phyloP scores from a whole-genome alignment of 371 early-diverging fungal species.

The Batrachochytrium dendrobatidis region DNA sequence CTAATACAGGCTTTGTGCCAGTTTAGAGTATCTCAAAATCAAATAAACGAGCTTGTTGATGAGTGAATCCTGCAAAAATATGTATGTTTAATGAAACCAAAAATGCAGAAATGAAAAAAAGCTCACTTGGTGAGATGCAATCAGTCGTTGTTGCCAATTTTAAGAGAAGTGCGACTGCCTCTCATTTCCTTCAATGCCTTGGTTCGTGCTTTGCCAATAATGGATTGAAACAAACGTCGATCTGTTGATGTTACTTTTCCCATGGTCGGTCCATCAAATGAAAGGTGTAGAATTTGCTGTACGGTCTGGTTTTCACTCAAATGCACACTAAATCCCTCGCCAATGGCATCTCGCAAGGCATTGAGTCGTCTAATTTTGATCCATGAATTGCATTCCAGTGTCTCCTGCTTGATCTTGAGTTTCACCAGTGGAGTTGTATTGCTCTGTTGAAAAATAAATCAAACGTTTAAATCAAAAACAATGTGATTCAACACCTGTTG shows the following conservation, averaged over 20 bases:
- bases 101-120: neutral
- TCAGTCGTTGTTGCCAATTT: neutral
- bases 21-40: no score
- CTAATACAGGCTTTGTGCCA: neutral
- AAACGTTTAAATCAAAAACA: no score
- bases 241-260: constrained; percentile 8
- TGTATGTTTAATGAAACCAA: no score
- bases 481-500: no score
- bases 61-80: no score
- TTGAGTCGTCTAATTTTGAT: constrained; percentile 38
- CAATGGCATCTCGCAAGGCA: constrained; percentile 32
- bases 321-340: constrained; percentile 40
- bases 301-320: constrained; percentile 42
- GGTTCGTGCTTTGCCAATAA: constrained; percentile 30
- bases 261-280: constrained; percentile 8
- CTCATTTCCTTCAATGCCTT: neutral
- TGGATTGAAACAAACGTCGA: constrained; percentile 21
- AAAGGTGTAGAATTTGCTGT: constrained; percentile 39
- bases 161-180: neutral
- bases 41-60: no score
- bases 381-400: constrained; percentile 38
- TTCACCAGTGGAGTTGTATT: constrained; percentile 43
- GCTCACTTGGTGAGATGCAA: neutral
- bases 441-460: no score
- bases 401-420: constrained; percentile 35